Evolutionary conservation across 192 early-diverging fungal species (phyloP).

Genomic region (Entomortierella parvispora): DNA sequence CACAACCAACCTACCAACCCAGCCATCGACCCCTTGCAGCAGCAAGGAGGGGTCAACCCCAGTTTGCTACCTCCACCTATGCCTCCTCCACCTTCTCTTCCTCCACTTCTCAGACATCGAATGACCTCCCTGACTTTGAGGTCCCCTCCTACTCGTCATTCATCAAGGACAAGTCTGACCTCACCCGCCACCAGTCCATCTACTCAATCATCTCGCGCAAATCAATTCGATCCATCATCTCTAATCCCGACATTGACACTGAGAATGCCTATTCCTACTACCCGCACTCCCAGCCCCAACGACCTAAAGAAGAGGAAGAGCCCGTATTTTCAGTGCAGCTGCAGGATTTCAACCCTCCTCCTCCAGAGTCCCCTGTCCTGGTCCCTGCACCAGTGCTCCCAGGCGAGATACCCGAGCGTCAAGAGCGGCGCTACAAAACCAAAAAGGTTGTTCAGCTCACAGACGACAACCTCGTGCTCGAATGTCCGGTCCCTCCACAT

Average conservation of each 20-base stretch:
- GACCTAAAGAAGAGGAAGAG: slow-evolving; percentile 16
- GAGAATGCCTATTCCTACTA: slow-evolving; percentile 44
- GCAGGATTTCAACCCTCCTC: slow-evolving; percentile 35
- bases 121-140: background rate
- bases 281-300: slow-evolving; percentile 19
- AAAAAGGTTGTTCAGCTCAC: slow-evolving; percentile 68
- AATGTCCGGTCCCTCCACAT: slow-evolving; percentile 71
- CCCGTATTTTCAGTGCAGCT: slow-evolving; percentile 33
- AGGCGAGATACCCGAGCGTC: slow-evolving; percentile 55
- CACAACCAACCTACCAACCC: no score
- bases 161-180: slow-evolving; percentile 29
- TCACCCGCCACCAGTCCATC: slow-evolving; percentile 35
- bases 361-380: slow-evolving; percentile 41
- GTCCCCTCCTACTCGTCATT: slow-evolving; percentile 33
- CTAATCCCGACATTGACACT: slow-evolving; percentile 40
- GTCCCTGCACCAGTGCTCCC: slow-evolving; percentile 45
- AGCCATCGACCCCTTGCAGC: background rate
- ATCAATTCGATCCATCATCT: slow-evolving; percentile 34
- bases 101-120: background rate
- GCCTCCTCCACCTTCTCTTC: background rate
- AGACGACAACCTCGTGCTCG: slow-evolving; percentile 76
- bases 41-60: slow-evolving; percentile 6
- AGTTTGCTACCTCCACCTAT: slow-evolving; percentile 4
- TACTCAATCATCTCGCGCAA: slow-evolving; percentile 36
- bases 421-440: slow-evolving; percentile 63